Evolutionary conservation across 2,329 filamentous ascomycete genomes (phyloP), one percentile per base, ranked within the genome.

Genomic region (Colletotrichum noveboracense): DNA sequence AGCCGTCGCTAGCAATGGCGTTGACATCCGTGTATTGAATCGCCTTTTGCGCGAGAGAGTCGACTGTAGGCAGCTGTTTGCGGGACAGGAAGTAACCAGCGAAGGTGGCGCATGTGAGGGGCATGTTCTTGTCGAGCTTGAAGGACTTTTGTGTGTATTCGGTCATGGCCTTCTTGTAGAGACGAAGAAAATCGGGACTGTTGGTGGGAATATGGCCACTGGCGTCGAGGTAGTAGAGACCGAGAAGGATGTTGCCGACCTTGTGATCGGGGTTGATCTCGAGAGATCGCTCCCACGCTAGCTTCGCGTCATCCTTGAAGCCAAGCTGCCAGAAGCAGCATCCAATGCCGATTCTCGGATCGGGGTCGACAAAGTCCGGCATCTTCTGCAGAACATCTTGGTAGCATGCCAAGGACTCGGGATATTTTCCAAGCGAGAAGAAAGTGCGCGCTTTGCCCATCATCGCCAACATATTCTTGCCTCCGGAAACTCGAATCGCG

Each of bases 241-340:
- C 97, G 10, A 99, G 91, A 10, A 99, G 89, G 66, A 98, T 95
- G 80, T 97, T 96, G 66, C 96, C 96, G 76, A 96, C 92, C 86
- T 98, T 98, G 26, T 96, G 98, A 28, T 96, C 91, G 0, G 95
- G 93, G 80, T 90, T 92, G 81, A 98, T 90, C 82, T 97, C 95
- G 32, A 98, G 86, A 14, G 94, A 93, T 77, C 97, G 91, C 82
- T 98, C 94, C 97, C 97, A 99, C 14, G 97, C 96, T 64, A 89
- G 88, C 82, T 95, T 96, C 9, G 97, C 97, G 80, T 98, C 95
- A 38, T 98, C 95, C 84, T 97, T 98, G 88, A 95, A 96, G 13
- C 96, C 96, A 32, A 99, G 89, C 84, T 98, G 95, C 97, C 97
- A 99, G 84, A 98, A 94, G 87, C 97, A 99, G 85, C 95, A 97